Percentiles rank a stretch among this genome's conserved stretches.
Evolutionary conservation across 306 rosid species (phyloP).

Genomic region (Begonia masoniana): DNA sequence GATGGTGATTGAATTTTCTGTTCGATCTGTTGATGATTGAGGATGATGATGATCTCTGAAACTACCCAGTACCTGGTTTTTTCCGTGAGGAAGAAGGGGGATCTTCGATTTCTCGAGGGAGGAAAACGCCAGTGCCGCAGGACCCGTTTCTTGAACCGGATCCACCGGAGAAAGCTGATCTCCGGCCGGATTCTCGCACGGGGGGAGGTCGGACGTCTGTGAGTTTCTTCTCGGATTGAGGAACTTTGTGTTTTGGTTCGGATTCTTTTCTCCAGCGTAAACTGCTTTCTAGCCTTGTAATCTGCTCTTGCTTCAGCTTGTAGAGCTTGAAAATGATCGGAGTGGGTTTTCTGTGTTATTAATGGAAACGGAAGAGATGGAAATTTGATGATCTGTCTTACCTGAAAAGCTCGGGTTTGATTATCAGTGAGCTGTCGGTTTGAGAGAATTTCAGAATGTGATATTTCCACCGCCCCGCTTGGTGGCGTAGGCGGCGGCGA

Average conservation of each 20-base stretch:
- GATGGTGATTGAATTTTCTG: neutral
- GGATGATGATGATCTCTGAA: too few relatives aligned
- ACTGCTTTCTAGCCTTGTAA: constrained; percentile 10
- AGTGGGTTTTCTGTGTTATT: neutral
- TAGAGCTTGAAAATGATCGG: constrained; percentile 6
- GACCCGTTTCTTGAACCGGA: constrained; percentile 22
- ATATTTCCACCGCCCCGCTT: constrained; percentile 12
- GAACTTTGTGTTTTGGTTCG: neutral
- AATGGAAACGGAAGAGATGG: neutral
- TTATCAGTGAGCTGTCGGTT: constrained; percentile 17
- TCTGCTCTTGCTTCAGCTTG: constrained; percentile 19
- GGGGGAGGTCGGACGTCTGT: neutral
- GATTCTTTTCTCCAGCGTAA: constrained; percentile 5
- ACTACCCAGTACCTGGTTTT: constrained; percentile 16
- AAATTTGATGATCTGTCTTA: constrained; percentile 7
- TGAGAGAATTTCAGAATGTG: constrained; percentile 4
- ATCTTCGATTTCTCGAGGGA: constrained; percentile 24
- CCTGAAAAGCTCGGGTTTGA: constrained; percentile 40
- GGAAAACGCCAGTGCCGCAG: constrained; percentile 68
- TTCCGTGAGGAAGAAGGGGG: constrained; percentile 17
- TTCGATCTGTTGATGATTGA: neutral
- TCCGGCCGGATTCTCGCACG: constrained; percentile 18
- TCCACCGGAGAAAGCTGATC: constrained; percentile 27
- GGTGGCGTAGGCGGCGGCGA: constrained; percentile 36
- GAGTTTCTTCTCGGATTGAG: constrained; percentile 10